Base-by-base conservation (phyloP, 768 basidiomycete genomes). In the Suillus luteus region DNA sequence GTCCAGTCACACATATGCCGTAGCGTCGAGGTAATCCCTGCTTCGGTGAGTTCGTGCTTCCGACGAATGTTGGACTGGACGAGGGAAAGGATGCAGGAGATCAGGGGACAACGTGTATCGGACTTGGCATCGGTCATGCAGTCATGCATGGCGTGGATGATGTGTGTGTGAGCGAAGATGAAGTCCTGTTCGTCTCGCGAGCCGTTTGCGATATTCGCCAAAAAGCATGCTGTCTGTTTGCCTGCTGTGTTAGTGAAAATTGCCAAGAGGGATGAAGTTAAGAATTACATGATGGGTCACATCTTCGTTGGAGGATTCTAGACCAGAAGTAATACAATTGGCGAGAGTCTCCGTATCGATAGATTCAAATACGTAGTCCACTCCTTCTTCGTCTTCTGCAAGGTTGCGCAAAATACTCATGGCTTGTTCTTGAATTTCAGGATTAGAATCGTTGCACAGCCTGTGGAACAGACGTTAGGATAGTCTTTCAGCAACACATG, bases 171-270 rank as follows among this genome's bases (percentile, higher is more conserved):
- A 0, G 76, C 69, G n/a, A 87, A 76, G 40, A 93, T 83, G 27
- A 78, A 73, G 46, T 78, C 77, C 62, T 87, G 88, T 51, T 84
- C 81, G 17, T 76, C 72, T 0, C 80, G 71, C 2, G 77, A 72
- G 43, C 86, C 86, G 71, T 92, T 91, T 41, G 86, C 81, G 15
- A 93, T 78, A 72, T 93, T 92, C 0, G 87, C 87, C 0, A 92
- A 81, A 2, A 85, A 75, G 69, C 79, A 85, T 0, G 88, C 82
- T 0, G 89, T 86, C 82, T 85, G 62, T 31, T 55, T 24, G n/a
- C 2, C 15, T 7, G n/a, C 5, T 17, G 12, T 3, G 46, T 57
- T 60, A 14, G 65, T 55, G 22, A 37, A 49, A 44, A 15, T 48
- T 7, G 58, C 61, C 40, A 55, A 22, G 38, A 35, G 37, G 40